phyloP scores from a whole-genome alignment of 2,329 filamentous ascomycete species.

The Diaporthe sp. region DNA sequence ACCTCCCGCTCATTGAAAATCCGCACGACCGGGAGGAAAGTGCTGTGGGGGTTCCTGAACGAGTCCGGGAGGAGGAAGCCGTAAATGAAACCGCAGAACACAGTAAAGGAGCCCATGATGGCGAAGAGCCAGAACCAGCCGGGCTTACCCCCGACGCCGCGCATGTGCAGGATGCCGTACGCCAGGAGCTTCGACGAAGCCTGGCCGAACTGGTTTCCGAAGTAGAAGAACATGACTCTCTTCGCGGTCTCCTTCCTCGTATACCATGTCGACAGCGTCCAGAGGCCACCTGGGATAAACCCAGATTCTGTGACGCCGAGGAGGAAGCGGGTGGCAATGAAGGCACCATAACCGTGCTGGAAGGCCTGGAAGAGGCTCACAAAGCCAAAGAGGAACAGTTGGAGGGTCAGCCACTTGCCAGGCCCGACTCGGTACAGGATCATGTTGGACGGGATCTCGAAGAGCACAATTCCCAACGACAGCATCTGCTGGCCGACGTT shows the following conservation, averaged over 20 bases:
- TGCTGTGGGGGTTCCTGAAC: constrained; percentile 17
- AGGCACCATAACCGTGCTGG: constrained; percentile 53
- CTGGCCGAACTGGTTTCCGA: constrained; percentile 58
- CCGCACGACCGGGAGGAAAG: constrained; percentile 21
- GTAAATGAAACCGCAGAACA: constrained; percentile 51
- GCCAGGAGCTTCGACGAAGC: constrained; percentile 57
- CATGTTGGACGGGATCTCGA: constrained; percentile 52
- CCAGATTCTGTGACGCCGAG: constrained; percentile 56
- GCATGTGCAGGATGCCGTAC: constrained; percentile 56
- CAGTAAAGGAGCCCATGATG: constrained; percentile 51
- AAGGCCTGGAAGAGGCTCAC: constrained; percentile 58
- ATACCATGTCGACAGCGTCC: constrained; percentile 63
- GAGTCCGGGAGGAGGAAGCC: constrained; percentile 49
- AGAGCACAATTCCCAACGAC: constrained; percentile 63
- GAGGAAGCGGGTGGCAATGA: constrained; percentile 54
- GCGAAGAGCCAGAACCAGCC: constrained; percentile 54
- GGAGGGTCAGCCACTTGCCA: constrained; percentile 48
- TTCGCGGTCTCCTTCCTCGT: constrained; percentile 60
- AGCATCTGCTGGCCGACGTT: constrained; percentile 67
- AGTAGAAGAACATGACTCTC: constrained; percentile 59
- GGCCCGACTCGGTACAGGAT: constrained; percentile 50
- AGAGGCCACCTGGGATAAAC: constrained; percentile 62
- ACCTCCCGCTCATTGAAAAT: constrained; percentile 46
- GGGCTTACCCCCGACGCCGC: constrained; percentile 47
- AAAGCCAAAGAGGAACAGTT: constrained; percentile 45